A percentile compares a stretch with the other conserved stretches of the same genome.
These are phyloP conservation scores for Schwanniomyces etchellsii DNA, from an alignment of 1,139 yeast genomes.

Conservation along the genomic window DNA sequence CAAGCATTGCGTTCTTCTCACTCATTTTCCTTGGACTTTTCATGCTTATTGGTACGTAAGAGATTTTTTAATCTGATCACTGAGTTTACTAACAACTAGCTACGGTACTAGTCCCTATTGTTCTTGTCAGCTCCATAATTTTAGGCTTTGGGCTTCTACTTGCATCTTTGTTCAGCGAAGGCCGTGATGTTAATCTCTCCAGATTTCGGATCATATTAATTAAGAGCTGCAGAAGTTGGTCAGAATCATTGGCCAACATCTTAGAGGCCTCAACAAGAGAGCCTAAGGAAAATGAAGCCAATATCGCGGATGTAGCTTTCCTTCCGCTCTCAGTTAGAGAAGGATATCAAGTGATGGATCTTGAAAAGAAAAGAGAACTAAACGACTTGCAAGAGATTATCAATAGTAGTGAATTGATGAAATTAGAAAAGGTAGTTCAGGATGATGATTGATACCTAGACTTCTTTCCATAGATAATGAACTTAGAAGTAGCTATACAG, in stretches of 20 bases:
- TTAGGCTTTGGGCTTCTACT: slow-evolving; percentile 4
- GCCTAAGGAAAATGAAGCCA: no score
- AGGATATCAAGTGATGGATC: background rate
- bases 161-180: slow-evolving; percentile 2
- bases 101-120: slow-evolving; percentile 7
- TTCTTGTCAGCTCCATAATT: slow-evolving; percentile 5
- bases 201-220: no score
- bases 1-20: slow-evolving; percentile 10
- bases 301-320: no score
- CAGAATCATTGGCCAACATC: no score
- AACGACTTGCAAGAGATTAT: background rate
- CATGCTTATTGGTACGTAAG: slow-evolving; percentile 13
- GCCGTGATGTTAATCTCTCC: no score
- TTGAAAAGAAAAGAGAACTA: background rate
- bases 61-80: no score
- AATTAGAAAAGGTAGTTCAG: background rate
- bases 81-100: slow-evolving; percentile 7
- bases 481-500: no score
- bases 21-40: slow-evolving; percentile 8
- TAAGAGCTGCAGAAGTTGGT: no score
- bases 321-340: no score
- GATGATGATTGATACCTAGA: no score
- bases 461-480: no score
- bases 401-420: background rate
- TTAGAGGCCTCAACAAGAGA: no score